Evolutionary conservation across 75 land plant genomes (phyloP).

Genomic region (Selaginella tamariscina): DNA sequence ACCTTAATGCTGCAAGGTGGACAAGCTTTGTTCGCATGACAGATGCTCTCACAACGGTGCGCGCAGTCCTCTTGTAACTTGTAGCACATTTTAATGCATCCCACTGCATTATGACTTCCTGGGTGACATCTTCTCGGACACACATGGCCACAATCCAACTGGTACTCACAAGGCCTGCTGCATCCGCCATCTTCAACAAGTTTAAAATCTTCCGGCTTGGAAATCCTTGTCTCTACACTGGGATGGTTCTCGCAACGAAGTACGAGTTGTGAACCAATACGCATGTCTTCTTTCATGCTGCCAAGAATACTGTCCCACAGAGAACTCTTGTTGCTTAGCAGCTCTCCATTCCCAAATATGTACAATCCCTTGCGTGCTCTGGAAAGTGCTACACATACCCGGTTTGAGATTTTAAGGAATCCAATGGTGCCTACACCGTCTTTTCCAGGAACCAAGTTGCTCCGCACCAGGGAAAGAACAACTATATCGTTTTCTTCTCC

Average conservation of each 20-base stretch:
- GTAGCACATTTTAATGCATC: slow-evolving; percentile 15
- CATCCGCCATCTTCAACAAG: slow-evolving; percentile 20
- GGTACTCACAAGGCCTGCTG: slow-evolving; percentile 10
- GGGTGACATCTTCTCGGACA: slow-evolving; percentile 25
- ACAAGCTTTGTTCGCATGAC: slow-evolving; percentile 17
- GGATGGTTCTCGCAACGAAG: slow-evolving; percentile 20
- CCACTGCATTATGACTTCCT: slow-evolving; percentile 17
- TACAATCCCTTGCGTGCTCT: slow-evolving; percentile 27
- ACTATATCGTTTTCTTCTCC: slow-evolving; percentile 26
- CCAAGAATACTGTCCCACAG: slow-evolving; percentile 17
- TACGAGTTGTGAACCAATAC: slow-evolving; percentile 10
- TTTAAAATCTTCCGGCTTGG: slow-evolving; percentile 7
- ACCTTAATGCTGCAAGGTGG: slow-evolving; percentile 18
- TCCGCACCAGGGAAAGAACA: slow-evolving; percentile 23
- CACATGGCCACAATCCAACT: slow-evolving; percentile 23
- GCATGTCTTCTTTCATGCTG: background rate
- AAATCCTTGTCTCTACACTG: slow-evolving; percentile 12
- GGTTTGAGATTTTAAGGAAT: slow-evolving; percentile 21
- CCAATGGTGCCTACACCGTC: slow-evolving; percentile 18
- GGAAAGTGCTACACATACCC: slow-evolving; percentile 27
- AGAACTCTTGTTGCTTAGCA: slow-evolving; percentile 15
- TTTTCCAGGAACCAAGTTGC: slow-evolving; percentile 8
- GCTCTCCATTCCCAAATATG: slow-evolving; percentile 25
- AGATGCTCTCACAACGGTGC: slow-evolving; percentile 15
- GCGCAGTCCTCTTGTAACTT: slow-evolving; percentile 10